phyloP scores from a whole-genome alignment of 345 rosid species.

The Crucihimalaya himalaica region DNA sequence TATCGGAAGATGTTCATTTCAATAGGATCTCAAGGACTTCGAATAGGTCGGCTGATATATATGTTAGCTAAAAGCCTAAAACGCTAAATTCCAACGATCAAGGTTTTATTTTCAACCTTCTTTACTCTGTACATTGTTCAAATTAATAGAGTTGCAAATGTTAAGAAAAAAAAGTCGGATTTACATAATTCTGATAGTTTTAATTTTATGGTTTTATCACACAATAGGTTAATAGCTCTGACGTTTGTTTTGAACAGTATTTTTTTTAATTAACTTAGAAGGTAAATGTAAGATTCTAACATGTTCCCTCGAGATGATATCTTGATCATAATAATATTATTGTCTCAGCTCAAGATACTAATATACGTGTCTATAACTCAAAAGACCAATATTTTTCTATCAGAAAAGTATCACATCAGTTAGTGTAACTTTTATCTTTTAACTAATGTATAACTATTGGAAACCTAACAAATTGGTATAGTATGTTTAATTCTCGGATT shows the following conservation, averaged over 20 bases:
- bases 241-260: background rate
- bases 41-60: background rate
- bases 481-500: background rate
- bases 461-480: background rate
- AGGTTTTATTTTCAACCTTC: background rate
- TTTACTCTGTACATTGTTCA: background rate
- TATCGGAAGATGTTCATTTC: background rate
- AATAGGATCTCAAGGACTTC: background rate
- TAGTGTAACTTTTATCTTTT: background rate
- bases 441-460: background rate
- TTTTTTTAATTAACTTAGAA: background rate
- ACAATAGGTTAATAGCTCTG: background rate
- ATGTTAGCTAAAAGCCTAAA: background rate
- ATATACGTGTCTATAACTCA: background rate
- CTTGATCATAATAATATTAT: background rate
- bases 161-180: background rate
- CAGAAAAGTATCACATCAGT: background rate
- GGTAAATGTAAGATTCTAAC: background rate
- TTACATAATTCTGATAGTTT: background rate
- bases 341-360: background rate
- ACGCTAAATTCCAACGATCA: background rate
- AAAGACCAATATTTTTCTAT: background rate
- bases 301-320: background rate
- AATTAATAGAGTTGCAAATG: background rate
- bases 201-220: background rate